A percentile compares a stretch with the other conserved stretches of the same genome.
Evolutionary conservation across 306 rosid species (phyloP).

Genomic region (Quercus glauca): DNA sequence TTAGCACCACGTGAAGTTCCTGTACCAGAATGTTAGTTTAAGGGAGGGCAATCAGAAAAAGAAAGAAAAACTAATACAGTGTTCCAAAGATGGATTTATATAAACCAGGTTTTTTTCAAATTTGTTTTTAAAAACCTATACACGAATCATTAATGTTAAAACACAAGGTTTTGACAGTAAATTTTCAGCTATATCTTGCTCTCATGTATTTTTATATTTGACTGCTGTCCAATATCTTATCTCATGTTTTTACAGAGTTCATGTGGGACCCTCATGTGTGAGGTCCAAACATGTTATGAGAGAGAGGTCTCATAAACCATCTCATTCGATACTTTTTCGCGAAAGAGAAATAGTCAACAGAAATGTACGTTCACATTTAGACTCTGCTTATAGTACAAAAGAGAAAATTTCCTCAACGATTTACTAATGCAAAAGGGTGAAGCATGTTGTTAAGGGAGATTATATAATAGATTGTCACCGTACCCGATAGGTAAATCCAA

Average conservation of each 20-base stretch:
- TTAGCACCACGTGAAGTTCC: slow-evolving; percentile 57
- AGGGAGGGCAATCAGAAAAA: slow-evolving; percentile 8
- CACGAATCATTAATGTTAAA: background rate
- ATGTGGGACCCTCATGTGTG: too few relatives aligned
- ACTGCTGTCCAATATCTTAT: background rate
- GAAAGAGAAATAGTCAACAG: background rate
- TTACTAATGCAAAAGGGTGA: background rate
- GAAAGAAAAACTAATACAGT: background rate
- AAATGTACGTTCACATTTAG: background rate
- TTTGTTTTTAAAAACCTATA: background rate
- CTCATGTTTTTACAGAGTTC: background rate
- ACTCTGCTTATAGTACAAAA: background rate
- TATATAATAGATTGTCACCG: background rate
- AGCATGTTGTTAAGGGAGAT: background rate
- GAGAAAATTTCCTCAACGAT: background rate
- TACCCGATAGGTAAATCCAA: background rate
- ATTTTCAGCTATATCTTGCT: background rate
- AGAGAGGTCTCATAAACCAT: too few relatives aligned
- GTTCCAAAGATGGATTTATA: background rate
- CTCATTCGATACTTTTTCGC: background rate
- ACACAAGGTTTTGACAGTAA: background rate
- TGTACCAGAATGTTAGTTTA: slow-evolving; percentile 24
- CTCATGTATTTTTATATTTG: background rate
- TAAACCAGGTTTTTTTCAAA: background rate
- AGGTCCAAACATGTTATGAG: too few relatives aligned